Base-by-base conservation (phyloP, 139 green algal species). In the Tetradesmus lagerheimii region DNA sequence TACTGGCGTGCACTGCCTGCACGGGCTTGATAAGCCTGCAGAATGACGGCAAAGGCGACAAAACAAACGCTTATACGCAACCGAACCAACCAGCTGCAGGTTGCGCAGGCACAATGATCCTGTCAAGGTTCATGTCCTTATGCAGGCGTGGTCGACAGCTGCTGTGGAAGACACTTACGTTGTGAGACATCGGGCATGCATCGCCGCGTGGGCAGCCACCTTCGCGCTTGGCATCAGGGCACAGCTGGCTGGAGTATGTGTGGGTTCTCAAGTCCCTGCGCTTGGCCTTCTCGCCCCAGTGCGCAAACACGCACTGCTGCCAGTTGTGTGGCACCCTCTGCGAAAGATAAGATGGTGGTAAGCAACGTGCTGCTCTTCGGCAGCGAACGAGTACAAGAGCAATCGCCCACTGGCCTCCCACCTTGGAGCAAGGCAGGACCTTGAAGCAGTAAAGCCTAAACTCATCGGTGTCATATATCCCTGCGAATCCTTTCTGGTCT, bases 251-350 rank as follows among this genome's bases (percentile, higher is more conserved):
- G 37, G 93, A 95, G 92, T 99, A 99, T 5, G 77, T 84, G 87
- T 94, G 94, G 0, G 91, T 35, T 11, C 95, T 91, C 2, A 97
- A 96, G 90, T 98, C 96, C 2, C 97, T 91, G 4, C 97, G 93
- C 9, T 93, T 86, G 5, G 97, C 97, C 77, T 98, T 99, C 93
- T 99, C 97, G 4, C 98, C 95, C 23, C 93, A 93, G 83, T 99
- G 97, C 12, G 96, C 94, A 86, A 98, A 99, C 8, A 96, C 96
- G 91, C 97, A 99, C 31, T 37, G 31, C 9, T 79, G 71, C 71
- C 71, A 79, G 31, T 79, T 79, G 71, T 85, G 80, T 39, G 45
- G 41, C 43, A 38, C 80, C 38, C 80, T 66, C 77, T 71, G 57
- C 57, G 8, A 57, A 31, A 23, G 47, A 71, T 8, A 18, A 27